phyloP scores from a whole-genome alignment of 176 grass and related monocot species.

The Stipa capillata region DNA sequence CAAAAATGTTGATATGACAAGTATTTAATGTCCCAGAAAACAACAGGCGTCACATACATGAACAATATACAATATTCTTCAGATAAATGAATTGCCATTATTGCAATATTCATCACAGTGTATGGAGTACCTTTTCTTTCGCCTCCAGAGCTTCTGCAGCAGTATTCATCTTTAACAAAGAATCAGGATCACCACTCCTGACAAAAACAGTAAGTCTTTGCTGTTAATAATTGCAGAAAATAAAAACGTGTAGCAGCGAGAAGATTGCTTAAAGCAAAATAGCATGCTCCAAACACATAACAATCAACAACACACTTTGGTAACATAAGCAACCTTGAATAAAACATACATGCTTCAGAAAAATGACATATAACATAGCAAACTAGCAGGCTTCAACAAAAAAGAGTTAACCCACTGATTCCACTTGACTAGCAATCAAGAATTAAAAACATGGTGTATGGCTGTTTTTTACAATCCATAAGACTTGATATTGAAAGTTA shows the following conservation, averaged over 20 bases:
- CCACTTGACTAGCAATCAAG: neutral
- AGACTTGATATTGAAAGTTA: neutral
- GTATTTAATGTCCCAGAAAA: neutral
- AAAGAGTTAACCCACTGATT: neutral
- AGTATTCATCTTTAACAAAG: constrained; percentile 58
- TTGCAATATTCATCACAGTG: constrained; percentile 5
- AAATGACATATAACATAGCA: neutral
- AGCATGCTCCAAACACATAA: neutral
- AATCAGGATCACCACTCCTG: constrained; percentile 53
- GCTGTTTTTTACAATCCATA: neutral
- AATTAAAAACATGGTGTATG: neutral
- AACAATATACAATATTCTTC: neutral
- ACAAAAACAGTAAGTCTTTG: constrained; percentile 16
- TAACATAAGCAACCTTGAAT: neutral
- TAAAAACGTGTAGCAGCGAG: neutral
- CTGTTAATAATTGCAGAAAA: neutral
- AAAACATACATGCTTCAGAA: neutral
- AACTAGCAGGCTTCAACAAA: neutral
- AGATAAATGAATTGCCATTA: neutral
- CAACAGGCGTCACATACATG: neutral
- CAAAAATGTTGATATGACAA: neutral
- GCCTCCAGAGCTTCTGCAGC: constrained; percentile 59
- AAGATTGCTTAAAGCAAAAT: neutral
- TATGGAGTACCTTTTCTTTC: constrained; percentile 70
- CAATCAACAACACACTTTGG: neutral